Evolutionary conservation across 2,329 filamentous ascomycete genomes (phyloP).

Genomic region (Diaporthe vexans): DNA sequence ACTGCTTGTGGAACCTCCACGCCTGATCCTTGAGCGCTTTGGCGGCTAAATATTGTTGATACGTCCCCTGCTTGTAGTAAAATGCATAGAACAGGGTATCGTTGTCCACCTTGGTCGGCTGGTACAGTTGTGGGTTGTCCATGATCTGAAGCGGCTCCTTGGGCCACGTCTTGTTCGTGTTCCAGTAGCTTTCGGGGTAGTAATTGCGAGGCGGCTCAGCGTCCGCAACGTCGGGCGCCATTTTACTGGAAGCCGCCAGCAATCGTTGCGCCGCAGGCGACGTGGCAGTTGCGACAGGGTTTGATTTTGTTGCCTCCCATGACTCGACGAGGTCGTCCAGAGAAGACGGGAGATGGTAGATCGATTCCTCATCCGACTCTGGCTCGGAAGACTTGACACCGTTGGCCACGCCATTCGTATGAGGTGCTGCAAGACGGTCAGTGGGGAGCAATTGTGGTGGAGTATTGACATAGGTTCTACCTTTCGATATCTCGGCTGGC

Average conservation of each 20-base stretch:
- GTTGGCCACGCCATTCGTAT: slow-evolving; percentile 67
- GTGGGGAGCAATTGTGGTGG: slow-evolving; percentile 39
- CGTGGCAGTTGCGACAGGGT: slow-evolving; percentile 67
- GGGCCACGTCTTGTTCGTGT: slow-evolving; percentile 81
- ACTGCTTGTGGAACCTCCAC: slow-evolving; percentile 99
- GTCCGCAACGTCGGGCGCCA: slow-evolving; percentile 81
- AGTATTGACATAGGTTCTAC: slow-evolving; percentile 49
- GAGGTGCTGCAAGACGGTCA: slow-evolving; percentile 51
- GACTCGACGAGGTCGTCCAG: slow-evolving; percentile 92
- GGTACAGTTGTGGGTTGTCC: slow-evolving; percentile 88
- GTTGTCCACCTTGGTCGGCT: slow-evolving; percentile 81
- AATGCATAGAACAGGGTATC: slow-evolving; percentile 99
- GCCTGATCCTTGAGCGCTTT: slow-evolving; percentile 98
- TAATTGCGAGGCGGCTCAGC: slow-evolving; percentile 87
- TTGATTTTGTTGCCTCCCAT: slow-evolving; percentile 86
- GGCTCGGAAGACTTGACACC: slow-evolving; percentile 63
- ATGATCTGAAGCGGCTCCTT: slow-evolving; percentile 93
- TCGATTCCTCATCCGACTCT: slow-evolving; percentile 77
- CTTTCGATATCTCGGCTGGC: slow-evolving; percentile 59
- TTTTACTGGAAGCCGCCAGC: slow-evolving; percentile 80
- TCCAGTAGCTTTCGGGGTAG: slow-evolving; percentile 84
- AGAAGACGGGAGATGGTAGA: slow-evolving; percentile 92
- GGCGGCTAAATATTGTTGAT: slow-evolving; percentile 94
- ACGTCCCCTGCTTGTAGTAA: slow-evolving; percentile 97
- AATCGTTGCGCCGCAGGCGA: slow-evolving; percentile 80